These are phyloP conservation scores for Geranium rotundifolium DNA, from an alignment of 345 rosid species.

Conservation along the genomic window DNA sequence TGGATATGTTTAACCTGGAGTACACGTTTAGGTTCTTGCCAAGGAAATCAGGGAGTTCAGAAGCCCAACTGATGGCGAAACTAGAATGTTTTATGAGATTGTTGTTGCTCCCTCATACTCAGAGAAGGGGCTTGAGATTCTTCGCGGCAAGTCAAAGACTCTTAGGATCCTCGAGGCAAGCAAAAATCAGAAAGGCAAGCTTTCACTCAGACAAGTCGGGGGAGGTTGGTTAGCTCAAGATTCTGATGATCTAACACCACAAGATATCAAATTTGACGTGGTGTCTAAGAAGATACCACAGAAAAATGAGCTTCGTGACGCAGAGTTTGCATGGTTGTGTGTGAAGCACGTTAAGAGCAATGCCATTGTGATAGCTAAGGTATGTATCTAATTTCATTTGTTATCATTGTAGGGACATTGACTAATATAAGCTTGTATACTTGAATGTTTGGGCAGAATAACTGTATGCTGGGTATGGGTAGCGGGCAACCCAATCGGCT, in stretches of 20 bases:
- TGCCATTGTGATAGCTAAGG: constrained; percentile 93
- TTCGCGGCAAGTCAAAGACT: constrained; percentile 80
- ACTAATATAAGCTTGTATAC: not conserved
- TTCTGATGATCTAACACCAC: constrained; percentile 71
- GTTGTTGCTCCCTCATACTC: constrained; percentile 88
- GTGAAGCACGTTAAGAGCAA: constrained; percentile 97
- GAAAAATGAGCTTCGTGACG: constrained; percentile 57
- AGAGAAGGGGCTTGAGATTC: constrained; percentile 74
- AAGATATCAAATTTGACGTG: constrained; percentile 53
- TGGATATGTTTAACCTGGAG: too few species aligned
- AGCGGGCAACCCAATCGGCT: constrained; percentile 91
- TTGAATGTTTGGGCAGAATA: constrained; percentile 36
- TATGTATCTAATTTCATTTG: constrained; percentile 10
- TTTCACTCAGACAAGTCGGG: constrained; percentile 76
- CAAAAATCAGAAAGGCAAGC: constrained; percentile 66
- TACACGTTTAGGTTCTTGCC: constrained; percentile 47
- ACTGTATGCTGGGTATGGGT: constrained; percentile 96
- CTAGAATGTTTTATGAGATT: constrained; percentile 92
- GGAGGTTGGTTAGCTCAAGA: constrained; percentile 96
- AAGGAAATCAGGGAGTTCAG: constrained; percentile 81
- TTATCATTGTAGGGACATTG: too few species aligned
- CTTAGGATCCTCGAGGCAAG: constrained; percentile 80
- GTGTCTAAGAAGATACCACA: constrained; percentile 52
- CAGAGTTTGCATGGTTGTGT: constrained; percentile 94
- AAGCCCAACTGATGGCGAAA: constrained; percentile 92